phyloP scores from a whole-genome alignment of 805 yeast species.

The Candida stauntonica region DNA sequence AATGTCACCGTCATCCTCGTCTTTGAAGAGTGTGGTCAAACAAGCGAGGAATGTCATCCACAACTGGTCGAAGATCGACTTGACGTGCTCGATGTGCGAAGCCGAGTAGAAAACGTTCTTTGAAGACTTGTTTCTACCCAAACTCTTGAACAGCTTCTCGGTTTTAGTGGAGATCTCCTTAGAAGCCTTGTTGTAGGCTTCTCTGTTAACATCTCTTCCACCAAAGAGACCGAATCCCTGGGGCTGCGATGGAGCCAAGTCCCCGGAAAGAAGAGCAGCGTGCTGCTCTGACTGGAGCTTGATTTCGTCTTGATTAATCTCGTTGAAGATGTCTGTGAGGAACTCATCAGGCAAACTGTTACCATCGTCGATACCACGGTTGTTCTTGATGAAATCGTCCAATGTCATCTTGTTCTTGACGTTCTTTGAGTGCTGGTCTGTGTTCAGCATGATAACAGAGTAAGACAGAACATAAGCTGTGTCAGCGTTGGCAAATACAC shows the following conservation, averaged over 20 bases:
- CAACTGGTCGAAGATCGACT: slow-evolving; percentile 84
- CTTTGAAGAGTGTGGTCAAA: slow-evolving; percentile 88
- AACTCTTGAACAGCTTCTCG: slow-evolving; percentile 69
- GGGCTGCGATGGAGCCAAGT: slow-evolving; percentile 34
- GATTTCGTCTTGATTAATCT: slow-evolving; percentile 81
- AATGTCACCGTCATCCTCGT: slow-evolving; percentile 71
- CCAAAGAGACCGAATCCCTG: slow-evolving; percentile 55
- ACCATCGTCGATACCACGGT: slow-evolving; percentile 90
- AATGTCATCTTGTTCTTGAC: slow-evolving; percentile 83
- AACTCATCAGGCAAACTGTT: slow-evolving; percentile 74
- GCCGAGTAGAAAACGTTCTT: slow-evolving; percentile 70
- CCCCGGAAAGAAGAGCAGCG: slow-evolving; percentile 77
- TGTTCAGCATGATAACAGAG: slow-evolving; percentile 88
- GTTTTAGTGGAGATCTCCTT: slow-evolving; percentile 88
- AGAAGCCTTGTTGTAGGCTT: slow-evolving; percentile 89
- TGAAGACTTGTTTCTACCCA: slow-evolving; percentile 45
- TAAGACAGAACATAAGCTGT: slow-evolving; percentile 90
- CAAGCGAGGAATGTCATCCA: slow-evolving; percentile 99
- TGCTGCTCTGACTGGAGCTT: slow-evolving; percentile 91
- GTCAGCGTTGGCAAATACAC: slow-evolving; percentile 86
- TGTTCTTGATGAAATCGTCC: slow-evolving; percentile 82
- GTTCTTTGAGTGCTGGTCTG: slow-evolving; percentile 89
- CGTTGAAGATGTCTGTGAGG: slow-evolving; percentile 64
- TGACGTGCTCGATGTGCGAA: slow-evolving; percentile 83
- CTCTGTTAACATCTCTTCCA: slow-evolving; percentile 65